Conservation (phyloP, 768 basidiomycete species). For the Suillus decipiens region DNA sequence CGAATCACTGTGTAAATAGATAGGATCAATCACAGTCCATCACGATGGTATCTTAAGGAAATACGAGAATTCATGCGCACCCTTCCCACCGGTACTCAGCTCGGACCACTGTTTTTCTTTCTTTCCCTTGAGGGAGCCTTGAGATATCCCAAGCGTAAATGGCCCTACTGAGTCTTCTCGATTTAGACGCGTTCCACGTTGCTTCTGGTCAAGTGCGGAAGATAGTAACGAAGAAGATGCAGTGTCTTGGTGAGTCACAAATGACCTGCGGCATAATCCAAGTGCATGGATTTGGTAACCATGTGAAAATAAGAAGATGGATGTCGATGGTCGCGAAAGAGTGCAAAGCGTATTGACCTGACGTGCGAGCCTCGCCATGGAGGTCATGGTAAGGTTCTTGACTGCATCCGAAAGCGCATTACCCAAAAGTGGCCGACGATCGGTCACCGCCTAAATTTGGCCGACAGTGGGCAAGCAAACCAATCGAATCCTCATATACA, state of each 20-base stretch:
- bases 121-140: constrained; percentile 52
- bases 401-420: constrained; percentile 1
- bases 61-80: constrained; percentile 38
- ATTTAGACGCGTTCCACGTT: constrained; percentile 35
- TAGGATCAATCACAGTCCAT: not conserved
- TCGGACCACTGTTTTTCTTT: constrained; percentile 79
- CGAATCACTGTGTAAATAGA: constrained; percentile 43
- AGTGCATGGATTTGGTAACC: not conserved
- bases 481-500: not conserved
- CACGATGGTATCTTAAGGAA: not conserved
- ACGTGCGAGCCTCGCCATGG: constrained; percentile 3
- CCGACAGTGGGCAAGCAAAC: not conserved
- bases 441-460: not conserved
- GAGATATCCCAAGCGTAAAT: constrained; percentile 72
- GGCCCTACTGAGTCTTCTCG: constrained; percentile 72
- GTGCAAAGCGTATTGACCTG: constrained; percentile 8
- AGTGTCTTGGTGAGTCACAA: constrained; percentile 50
- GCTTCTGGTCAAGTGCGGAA: constrained; percentile 64
- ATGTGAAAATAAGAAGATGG: constrained; percentile 6
- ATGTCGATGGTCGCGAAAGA: constrained; percentile 3
- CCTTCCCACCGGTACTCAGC: constrained; percentile 74
- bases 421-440: not conserved
- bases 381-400: constrained; percentile 7
- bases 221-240: constrained; percentile 53
- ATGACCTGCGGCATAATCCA: constrained; percentile 27